Percentiles rank a stretch among this genome's conserved stretches.
Evolutionary conservation across 2,329 filamentous ascomycete species (phyloP).

Genomic region (Sclerotinia trifoliorum): DNA sequence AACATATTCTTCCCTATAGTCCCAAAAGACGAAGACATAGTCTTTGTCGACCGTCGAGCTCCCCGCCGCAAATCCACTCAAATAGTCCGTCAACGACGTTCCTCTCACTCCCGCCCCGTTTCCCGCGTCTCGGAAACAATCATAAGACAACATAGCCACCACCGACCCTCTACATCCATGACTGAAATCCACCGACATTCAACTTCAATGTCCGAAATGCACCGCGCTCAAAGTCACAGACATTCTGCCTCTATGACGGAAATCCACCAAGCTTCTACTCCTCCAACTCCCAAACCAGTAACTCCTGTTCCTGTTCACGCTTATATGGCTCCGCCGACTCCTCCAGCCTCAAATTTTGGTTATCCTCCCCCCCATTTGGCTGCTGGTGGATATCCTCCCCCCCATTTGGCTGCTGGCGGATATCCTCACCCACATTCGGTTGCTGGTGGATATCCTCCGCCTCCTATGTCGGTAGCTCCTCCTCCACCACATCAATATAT

Average conservation of each 20-base stretch:
- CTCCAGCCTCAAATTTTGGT: background rate
- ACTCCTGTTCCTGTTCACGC: background rate
- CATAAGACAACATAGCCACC: slow-evolving; percentile 11
- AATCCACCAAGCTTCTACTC: slow-evolving; percentile 4
- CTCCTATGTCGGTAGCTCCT: background rate
- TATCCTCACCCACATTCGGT: background rate
- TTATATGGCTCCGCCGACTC: background rate
- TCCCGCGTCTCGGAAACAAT: slow-evolving; percentile 21
- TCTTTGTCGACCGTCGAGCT: slow-evolving; percentile 16
- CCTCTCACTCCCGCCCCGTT: slow-evolving; percentile 5
- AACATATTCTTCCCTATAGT: slow-evolving; percentile 5
- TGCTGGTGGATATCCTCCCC: background rate
- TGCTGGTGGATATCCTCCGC: background rate
- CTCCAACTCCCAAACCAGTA: background rate
- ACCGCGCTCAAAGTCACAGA: background rate
- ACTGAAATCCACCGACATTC: slow-evolving; percentile 14
- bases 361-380: background rate
- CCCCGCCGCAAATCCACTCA: slow-evolving; percentile 12
- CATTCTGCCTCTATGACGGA: slow-evolving; percentile 6
- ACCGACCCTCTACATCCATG: slow-evolving; percentile 6
- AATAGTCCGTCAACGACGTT: background rate
- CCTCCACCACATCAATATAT: background rate
- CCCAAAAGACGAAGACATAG: slow-evolving; percentile 21
- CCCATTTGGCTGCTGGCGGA: no score
- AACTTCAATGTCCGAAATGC: background rate